Evolutionary conservation across 345 rosid genomes (phyloP).

Genomic region (Euphorbia peplus): DNA sequence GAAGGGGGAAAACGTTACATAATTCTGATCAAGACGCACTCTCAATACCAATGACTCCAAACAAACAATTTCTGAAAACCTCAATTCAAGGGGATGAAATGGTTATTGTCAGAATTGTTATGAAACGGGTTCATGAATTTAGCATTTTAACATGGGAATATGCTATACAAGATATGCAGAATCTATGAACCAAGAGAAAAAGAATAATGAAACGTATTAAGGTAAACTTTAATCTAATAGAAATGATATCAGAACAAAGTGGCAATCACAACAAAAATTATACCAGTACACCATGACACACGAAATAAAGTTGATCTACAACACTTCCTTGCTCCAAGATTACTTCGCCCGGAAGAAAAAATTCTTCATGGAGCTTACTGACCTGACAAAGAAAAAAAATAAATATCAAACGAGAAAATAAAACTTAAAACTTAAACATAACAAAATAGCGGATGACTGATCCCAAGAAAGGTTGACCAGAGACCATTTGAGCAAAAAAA

Average conservation of each 20-base stretch:
- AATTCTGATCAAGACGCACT: not conserved
- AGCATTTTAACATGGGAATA: not conserved
- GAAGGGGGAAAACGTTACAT: not conserved
- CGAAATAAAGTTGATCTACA: conserved; percentile 89
- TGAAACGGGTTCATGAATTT: not conserved
- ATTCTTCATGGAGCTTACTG: conserved; percentile 86
- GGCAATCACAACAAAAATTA: conserved; percentile 5
- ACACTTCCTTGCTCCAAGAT: conserved; percentile 85
- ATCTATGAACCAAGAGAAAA: not conserved
- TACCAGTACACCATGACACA: conserved; percentile 89
- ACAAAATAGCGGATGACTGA: not conserved
- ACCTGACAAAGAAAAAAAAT: conserved; percentile 40
- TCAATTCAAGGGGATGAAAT: not conserved
- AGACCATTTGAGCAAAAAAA: not conserved
- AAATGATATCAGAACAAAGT: not conserved
- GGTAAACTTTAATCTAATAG: not conserved
- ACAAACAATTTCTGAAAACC: not conserved
- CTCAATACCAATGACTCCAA: not conserved
- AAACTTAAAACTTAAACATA: not conserved
- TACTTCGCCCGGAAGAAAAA: conserved; percentile 94
- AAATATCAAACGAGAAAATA: not conserved
- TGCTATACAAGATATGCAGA: not conserved
- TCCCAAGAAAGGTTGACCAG: not conserved
- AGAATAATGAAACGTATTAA: not conserved
- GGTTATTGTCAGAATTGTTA: not conserved